Percentiles rank a stretch among this genome's conserved stretches.
Evolutionary conservation across 2,329 filamentous ascomycete genomes (phyloP).

Genomic region (Colletotrichum chrysophilum): DNA sequence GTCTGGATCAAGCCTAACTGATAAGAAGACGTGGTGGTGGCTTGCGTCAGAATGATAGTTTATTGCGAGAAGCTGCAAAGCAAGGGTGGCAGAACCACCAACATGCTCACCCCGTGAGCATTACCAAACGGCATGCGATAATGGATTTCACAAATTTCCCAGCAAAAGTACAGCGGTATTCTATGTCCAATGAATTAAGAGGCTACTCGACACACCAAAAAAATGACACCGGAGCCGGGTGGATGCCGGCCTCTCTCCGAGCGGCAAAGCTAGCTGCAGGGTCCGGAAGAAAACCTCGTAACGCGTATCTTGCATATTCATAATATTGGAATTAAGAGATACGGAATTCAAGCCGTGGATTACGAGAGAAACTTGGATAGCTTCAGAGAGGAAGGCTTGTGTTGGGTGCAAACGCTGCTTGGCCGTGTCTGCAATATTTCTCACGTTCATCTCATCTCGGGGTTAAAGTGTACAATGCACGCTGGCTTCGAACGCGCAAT

Average conservation of each 20-base stretch:
- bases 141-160: neutral
- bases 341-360: neutral
- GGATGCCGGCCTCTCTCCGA: neutral
- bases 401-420: neutral
- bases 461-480: neutral
- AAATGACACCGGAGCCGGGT: neutral
- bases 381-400: neutral
- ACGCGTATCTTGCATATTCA: neutral
- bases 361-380: neutral
- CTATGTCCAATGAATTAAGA: neutral
- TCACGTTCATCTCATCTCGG: neutral
- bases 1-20: neutral
- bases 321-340: neutral
- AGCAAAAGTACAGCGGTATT: neutral
- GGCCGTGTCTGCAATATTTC: neutral
- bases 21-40: neutral
- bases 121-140: neutral
- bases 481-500: neutral
- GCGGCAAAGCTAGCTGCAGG: neutral
- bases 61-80: neutral
- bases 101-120: neutral
- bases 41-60: slow-evolving; percentile 1
- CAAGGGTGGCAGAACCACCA: neutral
- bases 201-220: neutral
- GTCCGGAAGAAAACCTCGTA: neutral